Evolutionary conservation across 345 rosid genomes (phyloP), one percentile per base, ranked within the genome.

Genomic region (Gossypium rotundifolium): DNA sequence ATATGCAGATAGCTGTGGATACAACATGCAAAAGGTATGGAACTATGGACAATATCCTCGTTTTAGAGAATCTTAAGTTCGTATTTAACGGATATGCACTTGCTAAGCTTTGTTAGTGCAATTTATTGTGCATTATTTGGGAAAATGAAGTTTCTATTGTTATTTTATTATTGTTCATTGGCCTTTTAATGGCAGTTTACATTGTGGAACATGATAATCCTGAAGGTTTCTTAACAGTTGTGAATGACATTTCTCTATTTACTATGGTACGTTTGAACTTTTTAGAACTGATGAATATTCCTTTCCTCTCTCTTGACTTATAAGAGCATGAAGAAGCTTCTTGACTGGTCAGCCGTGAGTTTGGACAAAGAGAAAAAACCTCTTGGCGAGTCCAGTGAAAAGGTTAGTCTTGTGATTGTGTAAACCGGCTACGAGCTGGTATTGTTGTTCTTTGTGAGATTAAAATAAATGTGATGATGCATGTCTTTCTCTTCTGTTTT

Each of bases 291-390:
- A 33, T 53, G 8, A 59, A 18, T 5, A 2, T 29, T 38, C 48
- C 14, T 66, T 67, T 51, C 29, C 60, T 59, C 45, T 58, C 27
- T 67, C 23, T 63, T 63, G 18, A 49, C 44, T 53, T 33, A 74
- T 76, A 77, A 88, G 92, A 85, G 88, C 85, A 84, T 87, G 86
- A 74, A 73, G 25, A 82, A 78, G 70, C 84, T 86, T 27, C 74
- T 86, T 73, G 83, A 82, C 79, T 53, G 23, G 23, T 82, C 87
- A 22, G 74, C 78, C 2, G 69, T 48, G 68, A 57, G 9, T 53
- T 66, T 52, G 27, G 83, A 71, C 5, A 60, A 65, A 71, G 72
- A 62, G 60, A 72, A 45, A 61, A 76, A 73, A 29, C 27, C 2
- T 70, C 70, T 27, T 65, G 78, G 61, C 29, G 69, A 60, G 75